Evolutionary conservation across 768 basidiomycete genomes (phyloP).

Genomic region (Amanita pseudoporphyria): DNA sequence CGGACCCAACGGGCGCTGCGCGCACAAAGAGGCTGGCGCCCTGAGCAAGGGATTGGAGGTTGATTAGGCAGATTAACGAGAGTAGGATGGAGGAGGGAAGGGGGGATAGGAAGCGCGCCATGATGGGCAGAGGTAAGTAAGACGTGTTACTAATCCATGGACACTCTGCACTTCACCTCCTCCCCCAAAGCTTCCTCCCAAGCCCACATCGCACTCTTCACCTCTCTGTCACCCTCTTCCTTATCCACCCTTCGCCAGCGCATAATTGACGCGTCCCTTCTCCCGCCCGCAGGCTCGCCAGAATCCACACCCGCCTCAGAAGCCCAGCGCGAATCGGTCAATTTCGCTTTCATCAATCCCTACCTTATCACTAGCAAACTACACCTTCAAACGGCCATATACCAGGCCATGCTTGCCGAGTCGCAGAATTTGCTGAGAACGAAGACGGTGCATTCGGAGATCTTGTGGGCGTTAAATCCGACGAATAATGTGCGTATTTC

Average conservation of each 20-base stretch:
- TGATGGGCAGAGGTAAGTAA: not conserved
- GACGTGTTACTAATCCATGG: slow-evolving; percentile 1
- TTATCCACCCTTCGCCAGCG: not conserved
- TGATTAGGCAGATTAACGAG: not conserved
- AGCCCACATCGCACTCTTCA: slow-evolving; percentile 6
- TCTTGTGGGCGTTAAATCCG: slow-evolving; percentile 81
- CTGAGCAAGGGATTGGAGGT: not conserved
- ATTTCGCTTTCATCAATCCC: slow-evolving; percentile 89
- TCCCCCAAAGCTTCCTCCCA: not conserved
- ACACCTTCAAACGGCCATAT: slow-evolving; percentile 78
- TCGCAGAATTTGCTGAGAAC: slow-evolving; percentile 56
- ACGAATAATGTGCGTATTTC: slow-evolving; percentile 75
- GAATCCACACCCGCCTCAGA: slow-evolving; percentile 33
- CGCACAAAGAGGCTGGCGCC: not conserved
- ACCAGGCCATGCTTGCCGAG: slow-evolving; percentile 70
- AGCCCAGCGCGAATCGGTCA: slow-evolving; percentile 62
- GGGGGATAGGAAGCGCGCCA: not conserved
- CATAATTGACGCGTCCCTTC: not conserved
- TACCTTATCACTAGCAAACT: slow-evolving; percentile 66
- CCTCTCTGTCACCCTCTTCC: not conserved
- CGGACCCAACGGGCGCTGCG: not conserved
- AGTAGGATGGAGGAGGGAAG: not conserved
- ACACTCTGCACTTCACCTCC: not conserved
- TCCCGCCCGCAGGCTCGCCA: not conserved
- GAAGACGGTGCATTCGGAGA: slow-evolving; percentile 84